Conservation (phyloP, 805 yeast genomes). For the Lipomyces orientalis region DNA sequence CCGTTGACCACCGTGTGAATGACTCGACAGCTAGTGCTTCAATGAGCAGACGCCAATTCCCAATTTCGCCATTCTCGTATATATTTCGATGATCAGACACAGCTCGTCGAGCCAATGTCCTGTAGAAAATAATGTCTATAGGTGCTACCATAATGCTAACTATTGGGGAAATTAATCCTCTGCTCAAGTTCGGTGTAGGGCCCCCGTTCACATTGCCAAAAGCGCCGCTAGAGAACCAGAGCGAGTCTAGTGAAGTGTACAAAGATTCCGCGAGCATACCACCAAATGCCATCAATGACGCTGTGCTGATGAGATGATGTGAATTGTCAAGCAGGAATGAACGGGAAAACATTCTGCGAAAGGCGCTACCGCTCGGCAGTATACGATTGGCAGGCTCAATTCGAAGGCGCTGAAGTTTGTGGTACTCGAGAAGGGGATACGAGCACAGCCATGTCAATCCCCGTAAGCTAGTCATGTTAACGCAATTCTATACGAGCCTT, state of each 20-base stretch:
- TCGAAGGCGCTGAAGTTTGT: slow-evolving; percentile 2
- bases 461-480: background rate
- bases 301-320: background rate
- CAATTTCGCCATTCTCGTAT: slow-evolving; percentile 11
- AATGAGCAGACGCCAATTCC: slow-evolving; percentile 11
- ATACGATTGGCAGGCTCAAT: background rate
- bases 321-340: background rate
- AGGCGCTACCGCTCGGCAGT: background rate
- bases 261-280: background rate
- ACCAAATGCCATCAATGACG: background rate
- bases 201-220: background rate
- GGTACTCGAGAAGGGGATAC: background rate
- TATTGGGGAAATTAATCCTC: background rate
- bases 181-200: background rate
- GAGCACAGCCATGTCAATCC: slow-evolving; percentile 6
- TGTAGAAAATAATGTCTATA: background rate
- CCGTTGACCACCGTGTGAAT: slow-evolving; percentile 5
- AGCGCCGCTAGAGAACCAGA: background rate
- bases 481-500: background rate
- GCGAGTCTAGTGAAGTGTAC: background rate
- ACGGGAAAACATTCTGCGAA: background rate
- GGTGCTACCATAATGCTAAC: background rate
- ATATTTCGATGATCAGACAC: background rate
- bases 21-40: slow-evolving; percentile 6
- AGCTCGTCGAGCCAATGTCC: background rate